Percentiles rank a stretch among this genome's conserved stretches.
Conservation (phyloP, 192 early-diverging fungal species). For the Gamsiella multidivaricata region DNA sequence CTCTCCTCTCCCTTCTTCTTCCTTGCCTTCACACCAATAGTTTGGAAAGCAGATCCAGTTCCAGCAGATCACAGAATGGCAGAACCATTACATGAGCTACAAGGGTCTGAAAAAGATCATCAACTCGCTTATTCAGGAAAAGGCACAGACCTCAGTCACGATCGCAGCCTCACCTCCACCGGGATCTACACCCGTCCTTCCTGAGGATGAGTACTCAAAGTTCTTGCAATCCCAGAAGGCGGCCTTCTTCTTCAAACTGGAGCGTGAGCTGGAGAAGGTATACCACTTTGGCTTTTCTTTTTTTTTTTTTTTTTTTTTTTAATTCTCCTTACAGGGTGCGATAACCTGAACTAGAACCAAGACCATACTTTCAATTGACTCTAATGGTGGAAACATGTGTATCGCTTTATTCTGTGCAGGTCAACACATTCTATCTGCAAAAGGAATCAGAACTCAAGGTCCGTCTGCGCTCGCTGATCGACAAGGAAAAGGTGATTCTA, state of each 20-base stretch:
- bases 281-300: conserved; percentile 7
- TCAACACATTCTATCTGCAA: conserved; percentile 96
- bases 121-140: conserved; percentile 69
- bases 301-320: conserved; percentile 20
- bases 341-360: not conserved
- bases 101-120: conserved; percentile 99
- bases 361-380: too few species aligned
- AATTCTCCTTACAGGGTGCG: not conserved
- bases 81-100: conserved; percentile 95
- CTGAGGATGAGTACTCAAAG: conserved; percentile 61
- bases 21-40: conserved; percentile 57
- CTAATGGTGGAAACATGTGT: not conserved
- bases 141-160: conserved; percentile 59
- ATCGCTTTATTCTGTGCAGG: conserved; percentile 56
- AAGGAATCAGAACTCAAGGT: conserved; percentile 96
- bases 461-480: conserved; percentile 83
- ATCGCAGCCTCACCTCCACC: conserved; percentile 53
- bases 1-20: not conserved
- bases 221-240: conserved; percentile 89
- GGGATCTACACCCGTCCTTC: conserved; percentile 42
- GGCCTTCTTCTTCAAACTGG: conserved; percentile 97
- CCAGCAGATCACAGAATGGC: conserved; percentile 93
- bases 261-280: conserved; percentile 98
- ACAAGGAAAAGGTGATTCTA: conserved; percentile 78
- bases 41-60: conserved; percentile 98